phyloP scores from a whole-genome alignment of 768 basidiomycete genomes.

The Pleurotus tuber-regium region DNA sequence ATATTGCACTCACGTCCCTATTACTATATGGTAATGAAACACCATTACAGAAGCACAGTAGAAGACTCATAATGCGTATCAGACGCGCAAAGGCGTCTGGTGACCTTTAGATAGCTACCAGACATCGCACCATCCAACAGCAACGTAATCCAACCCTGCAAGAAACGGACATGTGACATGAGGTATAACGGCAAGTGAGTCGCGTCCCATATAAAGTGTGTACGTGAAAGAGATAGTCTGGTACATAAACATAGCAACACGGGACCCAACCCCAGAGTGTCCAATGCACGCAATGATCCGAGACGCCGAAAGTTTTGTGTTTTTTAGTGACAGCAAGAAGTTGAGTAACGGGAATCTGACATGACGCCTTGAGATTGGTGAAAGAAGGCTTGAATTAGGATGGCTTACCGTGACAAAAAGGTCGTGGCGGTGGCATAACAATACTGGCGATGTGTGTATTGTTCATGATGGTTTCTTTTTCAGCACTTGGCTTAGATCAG shows the following conservation, averaged over 20 bases:
- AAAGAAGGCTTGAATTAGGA: not conserved
- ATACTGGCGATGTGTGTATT: not conserved
- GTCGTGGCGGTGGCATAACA: not conserved
- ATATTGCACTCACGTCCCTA: not conserved
- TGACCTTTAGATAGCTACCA: not conserved
- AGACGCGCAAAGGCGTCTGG: not conserved
- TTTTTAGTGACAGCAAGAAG: conserved; percentile 7
- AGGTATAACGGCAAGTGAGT: conserved; percentile 2
- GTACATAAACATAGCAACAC: not conserved
- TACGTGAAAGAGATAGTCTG: not conserved
- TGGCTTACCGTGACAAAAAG: conserved; percentile 1
- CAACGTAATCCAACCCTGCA: not conserved
- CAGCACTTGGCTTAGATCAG: conserved; percentile 6
- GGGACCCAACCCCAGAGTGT: not conserved
- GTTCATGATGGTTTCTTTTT: conserved; percentile 8
- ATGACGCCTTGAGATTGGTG: not conserved
- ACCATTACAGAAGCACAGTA: not conserved
- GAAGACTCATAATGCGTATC: not conserved
- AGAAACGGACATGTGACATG: conserved; percentile 8
- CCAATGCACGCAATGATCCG: not conserved
- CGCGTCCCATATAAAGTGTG: not conserved
- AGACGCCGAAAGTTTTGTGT: not conserved
- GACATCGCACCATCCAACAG: not conserved
- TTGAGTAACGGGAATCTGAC: conserved; percentile 1
- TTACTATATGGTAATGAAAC: not conserved